Evolutionary conservation across 192 early-diverging fungal genomes (phyloP), one percentile per base, ranked within the genome.

Genomic region (Spizellomyces sp.): DNA sequence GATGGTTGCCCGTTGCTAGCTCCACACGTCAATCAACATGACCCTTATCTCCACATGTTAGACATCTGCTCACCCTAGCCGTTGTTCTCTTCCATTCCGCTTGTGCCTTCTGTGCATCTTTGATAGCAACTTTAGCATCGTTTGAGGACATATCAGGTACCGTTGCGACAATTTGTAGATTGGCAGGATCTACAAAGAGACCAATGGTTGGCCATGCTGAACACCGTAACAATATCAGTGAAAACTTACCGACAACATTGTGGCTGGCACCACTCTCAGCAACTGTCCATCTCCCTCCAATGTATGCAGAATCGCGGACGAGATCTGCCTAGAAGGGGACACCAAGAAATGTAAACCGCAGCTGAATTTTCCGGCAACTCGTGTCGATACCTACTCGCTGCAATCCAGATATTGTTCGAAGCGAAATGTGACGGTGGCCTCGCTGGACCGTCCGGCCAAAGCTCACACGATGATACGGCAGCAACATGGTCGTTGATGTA

Each of bases 111-210:
- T 64, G 9, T n/a, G 74, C 74, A 17, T 42, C 58, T 14, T 12
- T 12, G n/a, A 75, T 75, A 27, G 74, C 74, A 8, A 21, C 17
- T 36, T 36, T 14, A 21, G 47, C 46, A 48, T 74, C 71, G 41
- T 36, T n/a, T 52, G 56, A 60, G 2, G 43, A 19, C 63, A 67
- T 66, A 56, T 74, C 52, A 6, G 71, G 71, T 8, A 74, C 71
- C 43, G 9, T 9, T 6, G 58, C 71, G 21, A 74, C 36, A 3
- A 44, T 6, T 42, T 45, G 22, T 12, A 56, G 41, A 19, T n/a
- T 15, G 6, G 71, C 71, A 5, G 71, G 71, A 21, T 74, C 71
- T 62, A 36, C 15, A 19, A 48, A 62, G 7, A n/a, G 22, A 22
- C 54, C n/a, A 4, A 5, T 19, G 54, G 22, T n/a, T 56, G n/a